Evolutionary conservation across 148 eudicot genomes (phyloP).

Genomic region (Fagopyrum esculentum): DNA sequence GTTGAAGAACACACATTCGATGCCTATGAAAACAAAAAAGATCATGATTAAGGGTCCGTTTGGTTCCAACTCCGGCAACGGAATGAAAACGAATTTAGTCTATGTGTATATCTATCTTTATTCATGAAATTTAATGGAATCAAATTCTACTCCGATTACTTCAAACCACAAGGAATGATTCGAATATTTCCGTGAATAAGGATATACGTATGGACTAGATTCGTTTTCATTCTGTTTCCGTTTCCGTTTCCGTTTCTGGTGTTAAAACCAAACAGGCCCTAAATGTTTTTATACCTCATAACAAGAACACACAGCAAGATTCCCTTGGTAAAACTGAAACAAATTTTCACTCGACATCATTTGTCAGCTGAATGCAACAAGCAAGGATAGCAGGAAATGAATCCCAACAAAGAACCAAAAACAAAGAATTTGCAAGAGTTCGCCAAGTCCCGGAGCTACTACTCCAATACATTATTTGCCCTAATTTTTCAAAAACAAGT

Average conservation of each 20-base stretch:
- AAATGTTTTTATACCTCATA: not conserved
- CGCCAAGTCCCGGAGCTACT: not conserved
- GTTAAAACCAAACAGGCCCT: no score
- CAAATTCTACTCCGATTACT: no score
- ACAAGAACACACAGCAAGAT: not conserved
- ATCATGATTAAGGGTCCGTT: not conserved
- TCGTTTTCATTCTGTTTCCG: no score
- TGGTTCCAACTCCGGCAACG: no score
- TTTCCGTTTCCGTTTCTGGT: no score
- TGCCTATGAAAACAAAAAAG: not conserved
- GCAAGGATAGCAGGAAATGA: not conserved
- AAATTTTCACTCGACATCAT: not conserved
- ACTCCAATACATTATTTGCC: conserved; percentile 2
- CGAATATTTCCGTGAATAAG: no score
- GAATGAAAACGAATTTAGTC: no score
- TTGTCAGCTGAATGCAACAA: not conserved
- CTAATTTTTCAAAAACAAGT: conserved; percentile 1
- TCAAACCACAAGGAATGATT: no score
- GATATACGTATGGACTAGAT: no score
- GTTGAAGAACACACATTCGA: not conserved
- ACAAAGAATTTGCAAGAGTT: not conserved
- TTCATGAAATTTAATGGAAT: no score
- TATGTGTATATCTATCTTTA: no score
- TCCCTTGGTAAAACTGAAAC: not conserved
- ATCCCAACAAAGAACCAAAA: not conserved